Base-by-base conservation (phyloP, 768 basidiomycete species). In the Pulveroboletus sp. region DNA sequence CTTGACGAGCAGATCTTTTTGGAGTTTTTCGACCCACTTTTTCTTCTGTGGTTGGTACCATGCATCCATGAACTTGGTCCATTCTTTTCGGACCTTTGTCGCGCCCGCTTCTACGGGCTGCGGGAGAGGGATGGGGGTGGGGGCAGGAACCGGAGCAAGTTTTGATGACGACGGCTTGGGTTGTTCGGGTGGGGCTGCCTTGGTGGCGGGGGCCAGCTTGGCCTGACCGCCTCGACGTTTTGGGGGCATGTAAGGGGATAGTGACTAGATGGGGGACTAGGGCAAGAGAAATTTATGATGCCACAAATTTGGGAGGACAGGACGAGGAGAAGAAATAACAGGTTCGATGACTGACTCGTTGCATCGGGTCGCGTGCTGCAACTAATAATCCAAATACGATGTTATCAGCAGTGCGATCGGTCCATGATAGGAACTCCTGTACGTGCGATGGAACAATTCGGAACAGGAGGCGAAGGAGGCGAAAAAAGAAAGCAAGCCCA, bases 1-100 rank as follows among this genome's bases (percentile, higher is more conserved):
- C 26, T 68, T 68, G 32, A 52, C 32, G 27, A 65, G 50, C 44
- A 68, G 44, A 11, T 69, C 67, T 14, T 56, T 65, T 45, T 61
- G 57, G 38, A 69, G 57, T 45, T 69, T 64, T 37, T 68, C 67
- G 45, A 56, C 29, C 41, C 57, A 45, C 41, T 59, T 67, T 42
- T 55, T 68, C 51, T 56, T 59, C 34, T 63, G 59, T 50, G 65
- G 67, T 12, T 68, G 54, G 43, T 68, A 68, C 66, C 66, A 68
- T 14, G 49, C 20, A 43, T 56, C 56, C 31, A 63, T 19, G 55
- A 68, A 68, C 16, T 47, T 56, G 41, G 52, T 24, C 66, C 66
- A 68, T 42, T 68, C 66, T 52, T 50, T 68, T 49, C 67, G 63
- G 2, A 68, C 66, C 50, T 40, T 69, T 12, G 55, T 17, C 0